Conservation (phyloP, 2,329 filamentous ascomycete genomes). For the Aspergillus cejpii region DNA sequence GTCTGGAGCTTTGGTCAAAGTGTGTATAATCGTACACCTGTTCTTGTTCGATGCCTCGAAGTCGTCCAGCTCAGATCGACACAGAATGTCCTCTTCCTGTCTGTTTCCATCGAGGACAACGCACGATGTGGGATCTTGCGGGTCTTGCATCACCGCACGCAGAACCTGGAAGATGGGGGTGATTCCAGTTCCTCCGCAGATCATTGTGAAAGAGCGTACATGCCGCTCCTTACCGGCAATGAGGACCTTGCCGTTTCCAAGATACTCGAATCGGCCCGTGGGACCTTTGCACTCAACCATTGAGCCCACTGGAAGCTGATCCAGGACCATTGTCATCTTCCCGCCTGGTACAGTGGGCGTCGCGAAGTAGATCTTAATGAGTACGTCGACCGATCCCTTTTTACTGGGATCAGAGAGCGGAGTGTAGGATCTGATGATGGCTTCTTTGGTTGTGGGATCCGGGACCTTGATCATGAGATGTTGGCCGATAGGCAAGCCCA, state of each 20-base stretch:
- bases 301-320: slow-evolving; percentile 64
- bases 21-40: slow-evolving; percentile 61
- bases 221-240: slow-evolving; percentile 52
- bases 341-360: slow-evolving; percentile 56
- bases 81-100: slow-evolving; percentile 73
- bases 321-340: slow-evolving; percentile 74
- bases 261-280: slow-evolving; percentile 76
- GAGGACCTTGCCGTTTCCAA: slow-evolving; percentile 57
- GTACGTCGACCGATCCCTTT: slow-evolving; percentile 61
- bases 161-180: slow-evolving; percentile 87
- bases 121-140: slow-evolving; percentile 59
- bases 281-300: slow-evolving; percentile 81
- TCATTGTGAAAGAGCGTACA: slow-evolving; percentile 70
- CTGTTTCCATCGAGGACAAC: slow-evolving; percentile 74
- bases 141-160: slow-evolving; percentile 62
- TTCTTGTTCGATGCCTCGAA: slow-evolving; percentile 48
- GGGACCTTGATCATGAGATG: slow-evolving; percentile 78
- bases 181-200: slow-evolving; percentile 81
- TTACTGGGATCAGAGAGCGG: slow-evolving; percentile 62
- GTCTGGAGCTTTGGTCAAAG: slow-evolving; percentile 57
- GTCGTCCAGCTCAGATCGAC: slow-evolving; percentile 62
- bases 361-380: slow-evolving; percentile 76
- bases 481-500: slow-evolving; percentile 77
- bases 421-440: slow-evolving; percentile 80
- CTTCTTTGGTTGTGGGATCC: slow-evolving; percentile 61